A percentile compares a stretch with the other conserved stretches of the same genome.
These are phyloP conservation scores for Fusarium sp. DNA, from an alignment of 2,329 filamentous ascomycete genomes.

Conservation along the genomic window DNA sequence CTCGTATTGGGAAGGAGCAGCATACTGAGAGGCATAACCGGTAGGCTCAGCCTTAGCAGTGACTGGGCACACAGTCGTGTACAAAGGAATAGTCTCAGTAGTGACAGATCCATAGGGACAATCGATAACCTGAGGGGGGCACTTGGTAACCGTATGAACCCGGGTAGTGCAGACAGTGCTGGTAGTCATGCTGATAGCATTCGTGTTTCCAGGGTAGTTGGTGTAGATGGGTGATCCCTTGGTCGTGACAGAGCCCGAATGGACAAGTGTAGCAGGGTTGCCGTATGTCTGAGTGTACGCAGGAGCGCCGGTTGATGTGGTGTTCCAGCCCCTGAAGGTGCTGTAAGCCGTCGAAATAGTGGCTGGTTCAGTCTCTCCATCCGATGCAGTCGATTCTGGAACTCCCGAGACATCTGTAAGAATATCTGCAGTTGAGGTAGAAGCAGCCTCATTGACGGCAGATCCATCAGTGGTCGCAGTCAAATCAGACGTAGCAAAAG, in stretches of 20 bases:
- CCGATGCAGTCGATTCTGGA: background rate
- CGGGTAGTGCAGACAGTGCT: constrained; percentile 56
- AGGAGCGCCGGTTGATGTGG: constrained; percentile 17
- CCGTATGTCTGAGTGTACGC: constrained; percentile 16
- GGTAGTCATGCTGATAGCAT: constrained; percentile 32
- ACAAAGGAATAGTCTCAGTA: constrained; percentile 55
- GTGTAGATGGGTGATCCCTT: constrained; percentile 25
- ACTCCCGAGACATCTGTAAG: background rate
- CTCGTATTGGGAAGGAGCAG: constrained; percentile 27
- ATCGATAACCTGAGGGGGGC: constrained; percentile 21
- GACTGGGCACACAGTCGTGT: constrained; percentile 59
- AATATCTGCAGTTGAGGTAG: background rate
- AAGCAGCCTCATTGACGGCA: background rate
- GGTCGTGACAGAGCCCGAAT: background rate
- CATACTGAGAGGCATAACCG: constrained; percentile 20
- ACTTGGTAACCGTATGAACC: constrained; percentile 55
- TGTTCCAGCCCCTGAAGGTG: constrained; percentile 35
- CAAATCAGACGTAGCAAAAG: background rate
- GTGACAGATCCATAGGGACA: constrained; percentile 46
- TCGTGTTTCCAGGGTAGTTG: constrained; percentile 10
- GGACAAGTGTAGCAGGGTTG: constrained; percentile 10
- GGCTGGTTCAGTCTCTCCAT: constrained; percentile 4
- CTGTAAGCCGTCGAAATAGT: constrained; percentile 21
- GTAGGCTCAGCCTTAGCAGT: constrained; percentile 37
- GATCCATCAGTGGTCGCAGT: background rate